Percentiles rank a stretch among this genome's conserved stretches.
Conservation (phyloP, 305 asterid genomes). For the Petunia hybrid region DNA sequence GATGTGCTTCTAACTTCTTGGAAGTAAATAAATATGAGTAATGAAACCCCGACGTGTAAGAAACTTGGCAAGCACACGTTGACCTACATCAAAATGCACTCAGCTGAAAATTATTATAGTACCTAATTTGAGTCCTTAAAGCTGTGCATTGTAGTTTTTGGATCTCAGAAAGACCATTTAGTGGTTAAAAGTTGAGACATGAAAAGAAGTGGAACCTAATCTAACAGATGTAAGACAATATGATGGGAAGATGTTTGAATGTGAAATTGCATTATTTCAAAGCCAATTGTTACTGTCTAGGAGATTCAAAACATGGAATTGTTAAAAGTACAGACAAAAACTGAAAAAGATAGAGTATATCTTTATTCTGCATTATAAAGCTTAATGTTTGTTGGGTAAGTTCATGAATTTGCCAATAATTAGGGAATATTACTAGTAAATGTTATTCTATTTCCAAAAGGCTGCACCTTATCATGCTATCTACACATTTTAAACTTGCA, state of each 20-base stretch:
- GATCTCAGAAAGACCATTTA: not conserved
- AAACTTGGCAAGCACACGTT: conserved; percentile 29
- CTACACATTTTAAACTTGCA: not conserved
- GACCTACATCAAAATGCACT: conserved; percentile 29
- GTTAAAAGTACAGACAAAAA: conserved; percentile 38
- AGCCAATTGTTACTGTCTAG: conserved; percentile 27
- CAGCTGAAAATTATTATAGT: not conserved
- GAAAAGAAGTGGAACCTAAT: conserved; percentile 25
- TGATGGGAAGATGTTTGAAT: conserved; percentile 6
- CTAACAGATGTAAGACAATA: not conserved
- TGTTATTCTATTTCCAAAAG: conserved; percentile 23
- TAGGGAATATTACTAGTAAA: conserved; percentile 22
- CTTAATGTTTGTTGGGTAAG: not conserved
- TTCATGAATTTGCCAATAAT: conserved; percentile 29
- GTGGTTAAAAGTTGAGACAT: conserved; percentile 18
- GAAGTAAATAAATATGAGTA: not conserved
- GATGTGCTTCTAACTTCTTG: conserved; percentile 13
- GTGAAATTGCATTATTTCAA: conserved; percentile 22
- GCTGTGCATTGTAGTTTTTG: conserved; percentile 20
- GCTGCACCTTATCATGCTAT: conserved; percentile 21
- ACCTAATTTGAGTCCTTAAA: too few relatives aligned
- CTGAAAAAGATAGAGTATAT: not conserved
- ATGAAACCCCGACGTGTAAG: not conserved
- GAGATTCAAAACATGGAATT: conserved; percentile 32
- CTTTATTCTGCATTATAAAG: conserved; percentile 6